Evolutionary conservation across 2,329 filamentous ascomycete species (phyloP), one percentile per base, ranked within the genome.

Genomic region (Biscogniauxia sp.): DNA sequence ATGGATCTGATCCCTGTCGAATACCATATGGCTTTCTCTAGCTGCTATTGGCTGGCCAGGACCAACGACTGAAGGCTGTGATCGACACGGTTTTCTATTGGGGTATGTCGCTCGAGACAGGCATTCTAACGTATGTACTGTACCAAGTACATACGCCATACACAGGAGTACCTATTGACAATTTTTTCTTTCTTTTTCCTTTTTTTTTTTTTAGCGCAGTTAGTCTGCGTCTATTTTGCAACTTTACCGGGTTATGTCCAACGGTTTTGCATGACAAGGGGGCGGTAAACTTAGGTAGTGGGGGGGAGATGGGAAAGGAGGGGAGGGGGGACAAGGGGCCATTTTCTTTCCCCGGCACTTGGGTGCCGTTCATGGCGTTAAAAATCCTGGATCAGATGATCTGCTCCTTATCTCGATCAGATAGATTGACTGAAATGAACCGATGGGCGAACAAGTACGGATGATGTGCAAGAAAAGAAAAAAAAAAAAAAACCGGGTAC

Each of bases 401-500:
- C 50, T 45, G 11, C 37, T n/a, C 15, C 37, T 15, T 45, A 45
- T 45, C 37, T 51, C 19, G 50, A 51, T 51, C 50, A 51, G 50
- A 25, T 41, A 54, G 32, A 54, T 54, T 26, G 50, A 13, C 8
- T 15, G 32, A 37, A 45, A 45, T 45, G 37, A 45, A 45, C 37
- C 37, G 37, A 45, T 45, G 37, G 37, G 37, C 37, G 15, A 17
- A n/a, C 37, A 17, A 45, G 6, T 45, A 11, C 13, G 17, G 37
- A 37, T 9, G 53, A 20, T 25, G 28, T 32, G 25, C 7, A 28
- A n/a, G n/a, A n/a, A n/a, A n/a, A n/a, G n/a, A n/a, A n/a, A n/a
- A n/a, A n/a, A n/a, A n/a, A n/a, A n/a, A n/a, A n/a, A n/a, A 54
- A 54, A 37, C 53, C 53, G 20, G 53, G 53, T 54, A 32, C 53